Conservation (phyloP, 2,329 filamentous ascomycete genomes). For the Decorospora gaudefroyi region DNA sequence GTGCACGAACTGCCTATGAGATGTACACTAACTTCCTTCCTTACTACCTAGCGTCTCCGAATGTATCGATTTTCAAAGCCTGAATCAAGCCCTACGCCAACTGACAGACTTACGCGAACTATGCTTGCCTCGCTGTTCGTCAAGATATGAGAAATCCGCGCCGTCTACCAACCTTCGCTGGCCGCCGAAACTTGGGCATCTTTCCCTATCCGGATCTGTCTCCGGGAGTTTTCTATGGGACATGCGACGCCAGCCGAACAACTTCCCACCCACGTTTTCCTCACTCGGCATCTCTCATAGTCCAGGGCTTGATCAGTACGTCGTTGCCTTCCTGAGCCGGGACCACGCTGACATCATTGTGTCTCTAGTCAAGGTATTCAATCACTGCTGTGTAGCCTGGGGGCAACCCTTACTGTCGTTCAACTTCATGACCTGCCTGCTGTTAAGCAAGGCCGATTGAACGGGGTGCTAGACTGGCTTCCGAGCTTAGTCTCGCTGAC, state of each 20-base stretch:
- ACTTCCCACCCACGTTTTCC: constrained; percentile 38
- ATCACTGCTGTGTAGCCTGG: constrained; percentile 45
- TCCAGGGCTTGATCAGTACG: constrained; percentile 44
- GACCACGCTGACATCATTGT: background rate
- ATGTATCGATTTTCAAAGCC: constrained; percentile 53
- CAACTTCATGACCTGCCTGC: constrained; percentile 50
- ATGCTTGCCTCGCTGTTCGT: constrained; percentile 51
- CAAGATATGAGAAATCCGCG: constrained; percentile 33
- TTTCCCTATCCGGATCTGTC: constrained; percentile 53
- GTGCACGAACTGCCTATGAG: background rate
- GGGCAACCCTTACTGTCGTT: constrained; percentile 42
- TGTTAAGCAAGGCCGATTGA: constrained; percentile 47
- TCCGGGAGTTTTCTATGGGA: constrained; percentile 50
- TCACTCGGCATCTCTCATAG: constrained; percentile 50
- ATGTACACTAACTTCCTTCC: background rate
- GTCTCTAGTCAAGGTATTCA: constrained; percentile 33
- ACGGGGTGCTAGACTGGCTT: constrained; percentile 49
- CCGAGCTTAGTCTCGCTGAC: constrained; percentile 49
- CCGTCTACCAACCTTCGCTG: constrained; percentile 43
- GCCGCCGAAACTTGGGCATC: constrained; percentile 51
- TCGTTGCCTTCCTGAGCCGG: background rate
- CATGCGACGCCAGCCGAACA: constrained; percentile 39
- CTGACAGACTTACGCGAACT: constrained; percentile 54
- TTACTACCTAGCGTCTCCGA: constrained; percentile 50
- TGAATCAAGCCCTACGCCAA: constrained; percentile 57